These are phyloP conservation scores for Clavispora asparagi DNA, from an alignment of 805 yeast species.

Conservation along the genomic window DNA sequence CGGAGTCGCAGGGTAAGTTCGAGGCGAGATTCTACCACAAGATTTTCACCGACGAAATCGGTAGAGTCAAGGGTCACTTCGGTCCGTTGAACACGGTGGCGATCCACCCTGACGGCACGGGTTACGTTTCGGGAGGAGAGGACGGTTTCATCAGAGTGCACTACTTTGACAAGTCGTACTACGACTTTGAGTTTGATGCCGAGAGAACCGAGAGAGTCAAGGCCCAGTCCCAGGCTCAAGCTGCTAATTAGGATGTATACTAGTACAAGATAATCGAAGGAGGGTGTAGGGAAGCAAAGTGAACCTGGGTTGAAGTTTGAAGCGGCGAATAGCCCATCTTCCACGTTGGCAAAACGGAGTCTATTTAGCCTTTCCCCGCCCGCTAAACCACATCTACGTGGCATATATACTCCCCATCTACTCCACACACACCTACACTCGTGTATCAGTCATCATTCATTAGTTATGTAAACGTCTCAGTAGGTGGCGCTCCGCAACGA, in stretches of 20 bases:
- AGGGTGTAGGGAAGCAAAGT: background rate
- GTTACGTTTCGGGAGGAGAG: conserved; percentile 97
- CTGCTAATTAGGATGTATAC: conserved; percentile 2
- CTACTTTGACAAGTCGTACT: conserved; percentile 87
- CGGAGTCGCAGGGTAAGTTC: conserved; percentile 89
- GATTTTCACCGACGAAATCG: conserved; percentile 91
- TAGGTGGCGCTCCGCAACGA: conserved; percentile 13
- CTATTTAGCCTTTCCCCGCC: no score
- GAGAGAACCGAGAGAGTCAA: conserved; percentile 67
- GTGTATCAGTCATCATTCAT: background rate
- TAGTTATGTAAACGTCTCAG: background rate
- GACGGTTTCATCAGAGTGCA: conserved; percentile 96
- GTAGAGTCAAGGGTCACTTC: conserved; percentile 96
- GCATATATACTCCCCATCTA: no score
- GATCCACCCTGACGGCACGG: conserved; percentile 88
- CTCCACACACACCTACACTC: no score
- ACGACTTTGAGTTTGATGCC: conserved; percentile 81
- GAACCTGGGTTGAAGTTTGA: no score
- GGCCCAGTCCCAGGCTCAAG: conserved; percentile 17
- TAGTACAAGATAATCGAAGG: background rate
- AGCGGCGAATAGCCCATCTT: no score
- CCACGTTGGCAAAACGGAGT: no score
- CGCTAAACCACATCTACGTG: no score
- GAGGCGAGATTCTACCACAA: conserved; percentile 96
- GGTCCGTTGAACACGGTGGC: conserved; percentile 96